Evolutionary conservation across 2,329 filamentous ascomycete genomes (phyloP).

Genomic region (Pestalotiopsis fici): DNA sequence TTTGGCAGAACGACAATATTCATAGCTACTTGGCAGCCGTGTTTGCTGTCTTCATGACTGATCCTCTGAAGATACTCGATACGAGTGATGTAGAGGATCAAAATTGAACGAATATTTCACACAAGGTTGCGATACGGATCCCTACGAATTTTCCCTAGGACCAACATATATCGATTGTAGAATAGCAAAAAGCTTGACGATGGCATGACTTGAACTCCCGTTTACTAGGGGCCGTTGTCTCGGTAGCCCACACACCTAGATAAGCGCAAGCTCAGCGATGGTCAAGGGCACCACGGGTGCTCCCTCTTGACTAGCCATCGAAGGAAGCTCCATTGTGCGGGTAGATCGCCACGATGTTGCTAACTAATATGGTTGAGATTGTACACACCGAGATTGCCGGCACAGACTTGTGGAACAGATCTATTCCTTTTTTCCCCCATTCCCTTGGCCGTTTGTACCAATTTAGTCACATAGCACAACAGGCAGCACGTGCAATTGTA

Average conservation of each 20-base stretch:
- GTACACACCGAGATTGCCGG: background rate
- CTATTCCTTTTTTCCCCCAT: too few relatives aligned
- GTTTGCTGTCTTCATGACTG: too few relatives aligned
- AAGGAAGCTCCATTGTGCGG: background rate
- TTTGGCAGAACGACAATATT: too few relatives aligned
- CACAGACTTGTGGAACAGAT: background rate
- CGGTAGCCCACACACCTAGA: background rate
- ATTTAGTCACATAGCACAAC: background rate
- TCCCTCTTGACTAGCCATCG: background rate
- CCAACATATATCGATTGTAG: too few relatives aligned
- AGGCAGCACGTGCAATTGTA: background rate
- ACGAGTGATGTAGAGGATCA: too few relatives aligned
- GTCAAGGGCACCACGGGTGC: background rate
- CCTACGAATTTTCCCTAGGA: too few relatives aligned
- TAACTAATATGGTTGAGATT: background rate
- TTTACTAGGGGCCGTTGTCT: background rate
- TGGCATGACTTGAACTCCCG: too few relatives aligned
- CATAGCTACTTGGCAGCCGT: too few relatives aligned
- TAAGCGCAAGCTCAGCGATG: background rate
- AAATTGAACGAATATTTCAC: too few relatives aligned
- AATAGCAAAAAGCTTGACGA: too few relatives aligned
- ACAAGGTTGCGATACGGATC: too few relatives aligned
- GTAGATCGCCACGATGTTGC: background rate
- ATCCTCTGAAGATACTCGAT: too few relatives aligned
- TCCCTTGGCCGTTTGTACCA: background rate